Evolutionary conservation across 2,329 filamentous ascomycete species (phyloP).

Genomic region (Cordyceps farinosa): DNA sequence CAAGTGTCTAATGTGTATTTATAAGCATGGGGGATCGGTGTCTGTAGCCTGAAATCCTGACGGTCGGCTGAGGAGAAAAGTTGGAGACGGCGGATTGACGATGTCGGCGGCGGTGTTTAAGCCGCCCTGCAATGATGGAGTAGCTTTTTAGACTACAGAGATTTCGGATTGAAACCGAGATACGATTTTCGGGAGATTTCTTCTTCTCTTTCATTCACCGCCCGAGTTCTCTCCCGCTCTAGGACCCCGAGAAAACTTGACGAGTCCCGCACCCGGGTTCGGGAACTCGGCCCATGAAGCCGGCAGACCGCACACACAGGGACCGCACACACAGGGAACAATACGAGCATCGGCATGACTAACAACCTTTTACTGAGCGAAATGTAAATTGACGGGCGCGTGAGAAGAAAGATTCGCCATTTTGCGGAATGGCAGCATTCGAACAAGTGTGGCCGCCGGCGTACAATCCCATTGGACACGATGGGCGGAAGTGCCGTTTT

Average conservation of each 20-base stretch:
- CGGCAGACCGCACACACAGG: not conserved
- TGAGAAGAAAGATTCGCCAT: no score
- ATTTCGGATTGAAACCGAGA: no score
- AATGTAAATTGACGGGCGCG: no score
- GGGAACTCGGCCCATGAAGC: not conserved
- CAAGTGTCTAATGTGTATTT: not conserved
- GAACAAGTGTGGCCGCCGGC: not conserved
- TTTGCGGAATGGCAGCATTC: slow-evolving; percentile 1
- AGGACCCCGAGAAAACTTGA: no score
- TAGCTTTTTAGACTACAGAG: no score
- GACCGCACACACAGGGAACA: not conserved
- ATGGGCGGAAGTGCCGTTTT: slow-evolving; percentile 9
- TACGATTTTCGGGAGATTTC: no score
- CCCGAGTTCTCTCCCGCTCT: no score
- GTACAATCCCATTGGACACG: not conserved
- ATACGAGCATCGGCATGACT: not conserved
- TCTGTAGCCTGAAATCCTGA: not conserved
- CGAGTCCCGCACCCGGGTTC: not conserved
- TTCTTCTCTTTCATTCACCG: no score
- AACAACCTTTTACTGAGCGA: not conserved
- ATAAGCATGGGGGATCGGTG: not conserved
- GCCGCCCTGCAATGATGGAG: not conserved
- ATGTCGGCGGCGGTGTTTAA: not conserved
- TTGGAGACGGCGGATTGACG: not conserved
- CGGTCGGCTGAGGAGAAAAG: slow-evolving; percentile 13